phyloP scores from a whole-genome alignment of 2,329 filamentous ascomycete genomes.

The Karstenula rhodostoma region DNA sequence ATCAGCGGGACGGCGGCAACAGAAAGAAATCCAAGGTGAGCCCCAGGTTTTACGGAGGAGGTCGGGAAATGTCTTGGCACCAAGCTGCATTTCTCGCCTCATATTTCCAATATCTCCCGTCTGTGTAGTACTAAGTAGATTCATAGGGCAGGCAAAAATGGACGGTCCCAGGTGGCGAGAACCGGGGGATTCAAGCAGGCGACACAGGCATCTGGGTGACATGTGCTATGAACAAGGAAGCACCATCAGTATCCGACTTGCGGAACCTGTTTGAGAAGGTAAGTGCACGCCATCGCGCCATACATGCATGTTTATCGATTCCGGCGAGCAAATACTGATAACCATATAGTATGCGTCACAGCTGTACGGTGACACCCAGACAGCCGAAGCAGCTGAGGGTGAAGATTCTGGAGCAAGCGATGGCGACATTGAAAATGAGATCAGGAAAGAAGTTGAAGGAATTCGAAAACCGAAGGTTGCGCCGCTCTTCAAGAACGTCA shows the following conservation, averaged over 20 bases:
- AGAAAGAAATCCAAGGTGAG: conserved; percentile 52
- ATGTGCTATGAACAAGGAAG: conserved; percentile 75
- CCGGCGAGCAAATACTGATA: conserved; percentile 24
- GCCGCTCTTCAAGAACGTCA: conserved; percentile 62
- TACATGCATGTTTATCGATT: conserved; percentile 12
- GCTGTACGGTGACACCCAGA: conserved; percentile 52
- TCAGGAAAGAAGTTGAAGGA: conserved; percentile 73
- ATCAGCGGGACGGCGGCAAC: conserved; percentile 30
- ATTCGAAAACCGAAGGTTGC: conserved; percentile 63
- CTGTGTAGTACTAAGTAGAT: conserved; percentile 24
- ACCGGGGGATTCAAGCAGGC: conserved; percentile 66
- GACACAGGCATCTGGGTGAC: conserved; percentile 82
- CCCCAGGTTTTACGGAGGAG: conserved; percentile 25
- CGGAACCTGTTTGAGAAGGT: conserved; percentile 72
- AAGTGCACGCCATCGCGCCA: conserved; percentile 23
- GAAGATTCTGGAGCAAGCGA: conserved; percentile 41
- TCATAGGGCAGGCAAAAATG: conserved; percentile 55
- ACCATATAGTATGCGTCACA: conserved; percentile 73
- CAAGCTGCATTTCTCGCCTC: conserved; percentile 25
- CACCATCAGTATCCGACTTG: conserved; percentile 73
- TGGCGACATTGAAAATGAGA: conserved; percentile 74
- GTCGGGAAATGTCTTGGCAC: conserved; percentile 24
- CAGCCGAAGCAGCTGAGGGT: conserved; percentile 53
- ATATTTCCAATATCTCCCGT: conserved; percentile 22
- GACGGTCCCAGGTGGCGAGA: conserved; percentile 46